phyloP scores from a whole-genome alignment of 2,329 filamentous ascomycete species.

The Aspergillus sp. region DNA sequence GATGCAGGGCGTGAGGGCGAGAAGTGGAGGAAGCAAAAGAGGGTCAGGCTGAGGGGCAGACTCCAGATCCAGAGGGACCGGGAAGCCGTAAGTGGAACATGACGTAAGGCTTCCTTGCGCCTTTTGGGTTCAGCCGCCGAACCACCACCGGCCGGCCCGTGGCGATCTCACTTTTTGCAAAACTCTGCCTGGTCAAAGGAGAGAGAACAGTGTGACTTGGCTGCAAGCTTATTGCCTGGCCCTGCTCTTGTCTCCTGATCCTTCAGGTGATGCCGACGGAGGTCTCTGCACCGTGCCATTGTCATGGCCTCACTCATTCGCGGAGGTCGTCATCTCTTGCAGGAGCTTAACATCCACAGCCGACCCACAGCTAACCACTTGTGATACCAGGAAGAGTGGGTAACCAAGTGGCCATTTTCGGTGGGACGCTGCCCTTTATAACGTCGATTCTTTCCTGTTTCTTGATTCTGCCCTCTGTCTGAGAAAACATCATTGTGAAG shows the following conservation, averaged over 20 bases:
- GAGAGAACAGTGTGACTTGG: not conserved
- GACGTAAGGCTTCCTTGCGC: conserved; percentile 24
- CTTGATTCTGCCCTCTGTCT: conserved; percentile 21
- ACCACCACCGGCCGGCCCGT: not conserved
- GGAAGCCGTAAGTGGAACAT: conserved; percentile 18
- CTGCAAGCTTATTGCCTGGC: not conserved
- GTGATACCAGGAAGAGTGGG: conserved; percentile 34
- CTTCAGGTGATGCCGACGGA: not conserved
- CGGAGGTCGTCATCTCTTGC: conserved; percentile 12
- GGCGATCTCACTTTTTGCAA: conserved; percentile 1
- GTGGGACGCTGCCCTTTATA: conserved; percentile 34
- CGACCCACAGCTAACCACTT: conserved; percentile 34
- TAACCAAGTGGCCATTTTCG: conserved; percentile 25
- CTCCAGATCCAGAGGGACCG: not conserved
- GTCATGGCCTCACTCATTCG: conserved; percentile 17
- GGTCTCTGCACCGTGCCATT: conserved; percentile 1
- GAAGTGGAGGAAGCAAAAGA: not conserved
- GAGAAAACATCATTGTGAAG: conserved; percentile 11
- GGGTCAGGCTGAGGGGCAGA: not conserved
- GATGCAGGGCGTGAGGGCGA: not conserved
- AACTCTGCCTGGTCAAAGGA: not conserved
- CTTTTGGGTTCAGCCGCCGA: conserved; percentile 23
- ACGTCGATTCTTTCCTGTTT: conserved; percentile 26
- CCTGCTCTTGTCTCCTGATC: conserved; percentile 3
- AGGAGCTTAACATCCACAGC: conserved; percentile 29